Base-by-base conservation (phyloP, 2,329 filamentous ascomycete genomes). In the Diaporthe batatas region DNA sequence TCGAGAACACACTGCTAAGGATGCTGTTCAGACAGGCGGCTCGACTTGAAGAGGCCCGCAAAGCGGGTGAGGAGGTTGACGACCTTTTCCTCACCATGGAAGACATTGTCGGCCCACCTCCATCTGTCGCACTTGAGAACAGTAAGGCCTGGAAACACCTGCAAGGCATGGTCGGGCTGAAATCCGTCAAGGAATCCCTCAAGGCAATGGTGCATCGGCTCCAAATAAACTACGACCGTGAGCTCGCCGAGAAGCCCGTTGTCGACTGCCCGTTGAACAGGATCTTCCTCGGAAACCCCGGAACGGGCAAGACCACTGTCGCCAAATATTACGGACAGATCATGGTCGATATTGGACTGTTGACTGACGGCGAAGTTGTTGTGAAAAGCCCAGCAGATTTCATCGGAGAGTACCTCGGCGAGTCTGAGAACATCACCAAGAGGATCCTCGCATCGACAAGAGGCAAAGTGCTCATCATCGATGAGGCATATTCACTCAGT, bases 401-500 rank as follows among this genome's bases (percentile, higher is more conserved):
- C 76, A 83, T 95, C 1, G 92, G 92, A 0, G 82, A 80, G 11
- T 84, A 79, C 0, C 74, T 96, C 0, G 93, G 93, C 0, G 83
- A 86, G 1, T 95, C 93, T 0, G 93, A 96, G 79, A 83, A 86
- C 2, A 90, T 91, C 44, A 95, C 93, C 0, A 95, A 93, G 76
- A 90, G 84, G 0, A 94, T 95, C 6, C 84, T 96, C 0, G 89
- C 88, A 0, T 83, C 90, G 0, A 90, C 91, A 0, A 75, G 87
- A 0, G 93, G 93, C 0, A 95, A 95, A 75, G 92, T 95, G 0
- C 86, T 96, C 0, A 89, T 96, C 16, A 94, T 96, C 5, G 93
- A 96, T 74, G 93, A 96, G 78, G 93, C 93, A 0, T 95, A 95
- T 75, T 90, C 90, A 39, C 84, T 95, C 0, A 88, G 85, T 54